These are phyloP conservation scores for Lithospermum erythrorhizon DNA, from an alignment of 257 asterid species.

Conservation along the genomic window DNA sequence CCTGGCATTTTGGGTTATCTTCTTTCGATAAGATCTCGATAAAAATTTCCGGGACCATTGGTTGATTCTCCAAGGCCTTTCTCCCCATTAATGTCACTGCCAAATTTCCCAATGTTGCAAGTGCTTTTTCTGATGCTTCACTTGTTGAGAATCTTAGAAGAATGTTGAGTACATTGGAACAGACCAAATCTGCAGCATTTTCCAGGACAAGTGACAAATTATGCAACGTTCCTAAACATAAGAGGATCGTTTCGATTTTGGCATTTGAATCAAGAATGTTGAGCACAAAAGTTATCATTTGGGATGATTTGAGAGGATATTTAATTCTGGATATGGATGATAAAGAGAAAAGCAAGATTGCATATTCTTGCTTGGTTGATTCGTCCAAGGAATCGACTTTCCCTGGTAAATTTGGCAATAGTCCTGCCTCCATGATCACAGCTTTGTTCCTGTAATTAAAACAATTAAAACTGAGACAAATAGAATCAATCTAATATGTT, in stretches of 20 bases:
- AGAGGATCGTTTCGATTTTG: conserved; percentile 29
- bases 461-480: conserved; percentile 5
- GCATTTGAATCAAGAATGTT: conserved; percentile 39
- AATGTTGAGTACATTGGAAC: conserved; percentile 24
- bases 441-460: conserved; percentile 70
- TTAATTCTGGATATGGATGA: conserved; percentile 58
- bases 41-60: conserved; percentile 34
- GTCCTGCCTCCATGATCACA: conserved; percentile 79
- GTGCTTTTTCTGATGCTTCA: conserved; percentile 60
- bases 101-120: conserved; percentile 49
- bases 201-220: conserved; percentile 54
- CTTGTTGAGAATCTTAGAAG: conserved; percentile 27
- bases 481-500: too few relatives aligned
- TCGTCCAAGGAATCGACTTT: conserved; percentile 29
- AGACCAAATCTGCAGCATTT: conserved; percentile 27
- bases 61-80: conserved; percentile 45
- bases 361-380: conserved; percentile 34
- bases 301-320: conserved; percentile 32
- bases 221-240: conserved; percentile 45
- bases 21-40: conserved; percentile 87
- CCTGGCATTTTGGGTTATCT: conserved; percentile 60
- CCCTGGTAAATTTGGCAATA: conserved; percentile 46
- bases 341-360: conserved; percentile 48
- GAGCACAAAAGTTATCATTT: conserved; percentile 31
- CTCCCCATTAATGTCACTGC: conserved; percentile 53